Conservation (phyloP, 2,329 filamentous ascomycete species). For the Trichophyton verrucosum region DNA sequence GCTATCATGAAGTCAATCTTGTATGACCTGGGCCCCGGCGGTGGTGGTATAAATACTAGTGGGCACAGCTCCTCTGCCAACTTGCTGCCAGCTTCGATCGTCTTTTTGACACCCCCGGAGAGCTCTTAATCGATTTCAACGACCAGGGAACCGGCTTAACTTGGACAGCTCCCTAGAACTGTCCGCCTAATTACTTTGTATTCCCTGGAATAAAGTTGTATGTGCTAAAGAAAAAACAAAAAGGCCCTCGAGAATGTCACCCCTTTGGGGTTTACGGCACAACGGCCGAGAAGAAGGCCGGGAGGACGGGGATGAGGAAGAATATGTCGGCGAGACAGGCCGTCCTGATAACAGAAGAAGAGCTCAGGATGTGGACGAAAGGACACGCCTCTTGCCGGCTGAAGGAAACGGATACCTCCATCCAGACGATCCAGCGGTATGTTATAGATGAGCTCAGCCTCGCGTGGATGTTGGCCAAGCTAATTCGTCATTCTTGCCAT, state of each 20-base stretch:
- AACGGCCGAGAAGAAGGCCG: slow-evolving; percentile 3
- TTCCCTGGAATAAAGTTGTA: neutral
- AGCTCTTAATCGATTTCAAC: neutral
- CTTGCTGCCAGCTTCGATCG: neutral
- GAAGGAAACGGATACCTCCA: slow-evolving; percentile 53
- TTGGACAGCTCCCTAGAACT: neutral
- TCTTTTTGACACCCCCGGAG: slow-evolving; percentile 1
- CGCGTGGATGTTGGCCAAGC: neutral
- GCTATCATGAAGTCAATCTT: neutral
- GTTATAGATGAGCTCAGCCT: slow-evolving; percentile 16
- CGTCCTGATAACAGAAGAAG: neutral
- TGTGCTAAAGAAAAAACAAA: neutral
- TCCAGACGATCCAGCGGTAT: slow-evolving; percentile 68
- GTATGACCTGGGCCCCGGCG: neutral
- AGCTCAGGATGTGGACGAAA: slow-evolving; percentile 42
- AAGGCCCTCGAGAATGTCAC: slow-evolving; percentile 16
- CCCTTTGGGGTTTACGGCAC: slow-evolving; percentile 14
- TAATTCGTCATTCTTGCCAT: neutral
- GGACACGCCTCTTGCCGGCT: slow-evolving; percentile 56
- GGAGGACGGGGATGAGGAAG: neutral
- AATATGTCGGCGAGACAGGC: neutral
- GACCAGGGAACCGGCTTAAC: neutral
- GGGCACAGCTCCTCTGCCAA: neutral
- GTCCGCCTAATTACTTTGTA: neutral
- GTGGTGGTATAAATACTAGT: neutral